Base-by-base conservation (phyloP, 345 rosid genomes). In the Euphorbia peplus region DNA sequence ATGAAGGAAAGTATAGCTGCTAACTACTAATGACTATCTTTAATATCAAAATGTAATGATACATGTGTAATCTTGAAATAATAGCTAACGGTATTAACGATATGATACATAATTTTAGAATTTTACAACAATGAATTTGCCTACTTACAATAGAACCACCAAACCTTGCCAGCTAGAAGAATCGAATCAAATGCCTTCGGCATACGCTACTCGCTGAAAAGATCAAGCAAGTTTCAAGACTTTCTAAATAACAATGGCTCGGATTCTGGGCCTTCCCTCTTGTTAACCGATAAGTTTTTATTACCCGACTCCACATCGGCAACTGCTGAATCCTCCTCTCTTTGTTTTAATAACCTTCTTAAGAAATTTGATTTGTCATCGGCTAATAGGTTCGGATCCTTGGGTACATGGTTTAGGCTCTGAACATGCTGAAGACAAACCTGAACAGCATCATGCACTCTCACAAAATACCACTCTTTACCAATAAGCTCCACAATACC, bases 371-470 rank as follows among this genome's bases (percentile, higher is more conserved):
- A 42, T 69, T 74, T 81, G 26, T 75, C 82, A 59, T 80, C 85
- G 0, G 64, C 66, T 52, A 55, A 67, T 68, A 74, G n/a, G 46
- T 73, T 82, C 53, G 69, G 41, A 11, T 68, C 13, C 35, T 73
- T 76, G 8, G 77, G 57, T 29, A 70, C 22, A 51, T 82, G 83
- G 61, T 75, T 80, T 48, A 78, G 66, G 76, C 83, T 78, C 77
- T 90, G 90, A 61, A 91, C 92, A 51, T 78, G 88, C 46, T 79
- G 93, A 44, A 95, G 98, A 83, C 99, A 91, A 46, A 95, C 91
- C 78, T 91, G 99, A 30, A 95, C 99, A 0, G 97, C 97, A 66
- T 95, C 99, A 12, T 95, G 98, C 15, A 90, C 92, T 67, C 99
- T 82, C 52, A 95, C 99, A 54, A 88, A 95, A 87, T 72, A 86